phyloP scores from a whole-genome alignment of 306 rosid species.

The Acacia melanoxylon region DNA sequence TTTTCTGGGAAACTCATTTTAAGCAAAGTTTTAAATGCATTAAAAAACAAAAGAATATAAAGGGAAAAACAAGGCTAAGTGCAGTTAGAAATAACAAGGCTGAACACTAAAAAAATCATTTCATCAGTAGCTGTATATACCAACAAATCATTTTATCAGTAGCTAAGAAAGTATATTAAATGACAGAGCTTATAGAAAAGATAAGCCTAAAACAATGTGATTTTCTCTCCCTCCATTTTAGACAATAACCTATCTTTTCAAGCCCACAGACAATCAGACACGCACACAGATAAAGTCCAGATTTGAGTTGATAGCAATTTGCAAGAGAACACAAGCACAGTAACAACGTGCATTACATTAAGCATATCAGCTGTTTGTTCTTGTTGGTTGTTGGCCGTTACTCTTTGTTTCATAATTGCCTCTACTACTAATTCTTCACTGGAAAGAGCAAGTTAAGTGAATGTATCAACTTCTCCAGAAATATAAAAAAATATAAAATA shows the following conservation, averaged over 20 bases:
- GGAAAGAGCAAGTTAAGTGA: no score
- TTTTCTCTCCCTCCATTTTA: background rate
- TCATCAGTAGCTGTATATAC: constrained; percentile 62
- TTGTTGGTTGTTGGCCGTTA: background rate
- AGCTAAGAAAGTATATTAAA: constrained; percentile 17
- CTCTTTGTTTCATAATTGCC: no score
- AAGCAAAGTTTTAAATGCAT: no score
- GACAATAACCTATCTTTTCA: background rate
- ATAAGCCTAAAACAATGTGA: constrained; percentile 13
- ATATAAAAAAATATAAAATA: no score
- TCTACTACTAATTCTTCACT: no score
- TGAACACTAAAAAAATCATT: no score
- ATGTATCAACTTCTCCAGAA: no score
- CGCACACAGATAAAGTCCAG: constrained; percentile 7
- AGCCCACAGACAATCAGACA: constrained; percentile 5
- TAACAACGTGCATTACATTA: constrained; percentile 7
- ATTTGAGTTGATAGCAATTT: background rate
- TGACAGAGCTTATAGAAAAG: background rate
- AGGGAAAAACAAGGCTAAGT: no score
- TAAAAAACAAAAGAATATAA: no score
- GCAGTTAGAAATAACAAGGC: no score
- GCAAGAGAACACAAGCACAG: background rate
- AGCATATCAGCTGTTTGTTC: background rate
- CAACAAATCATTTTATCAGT: constrained; percentile 29
- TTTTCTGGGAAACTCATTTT: constrained; percentile 39